Conservation (phyloP, 2,329 filamentous ascomycete genomes). For the Fusarium sterilihyphosum region DNA sequence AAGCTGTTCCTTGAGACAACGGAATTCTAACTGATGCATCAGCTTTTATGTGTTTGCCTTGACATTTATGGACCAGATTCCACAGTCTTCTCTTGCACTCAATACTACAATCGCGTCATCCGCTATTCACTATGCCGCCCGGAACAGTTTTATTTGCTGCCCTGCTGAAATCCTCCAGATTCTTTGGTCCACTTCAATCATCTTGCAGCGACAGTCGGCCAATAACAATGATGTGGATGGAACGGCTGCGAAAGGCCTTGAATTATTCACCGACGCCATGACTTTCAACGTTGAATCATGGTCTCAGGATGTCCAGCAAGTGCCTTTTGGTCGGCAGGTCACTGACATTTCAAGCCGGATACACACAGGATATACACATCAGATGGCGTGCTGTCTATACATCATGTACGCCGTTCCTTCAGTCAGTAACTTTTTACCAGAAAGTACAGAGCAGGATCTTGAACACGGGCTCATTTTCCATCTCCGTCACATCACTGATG, state of each 20-base stretch:
- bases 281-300: conserved; percentile 1
- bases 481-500: background rate
- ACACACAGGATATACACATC: conserved; percentile 9
- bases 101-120: background rate
- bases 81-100: background rate
- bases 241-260: background rate
- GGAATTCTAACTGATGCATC: background rate
- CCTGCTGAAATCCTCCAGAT: conserved; percentile 9
- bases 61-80: conserved; percentile 2
- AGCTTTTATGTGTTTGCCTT: conserved; percentile 13
- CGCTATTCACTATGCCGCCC: conserved; percentile 7
- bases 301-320: conserved; percentile 1
- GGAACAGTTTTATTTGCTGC: conserved; percentile 13
- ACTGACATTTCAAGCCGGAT: conserved; percentile 6
- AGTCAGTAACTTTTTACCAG: background rate
- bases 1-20: background rate
- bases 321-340: conserved; percentile 1
- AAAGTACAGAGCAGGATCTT: background rate
- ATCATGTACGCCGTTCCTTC: conserved; percentile 5
- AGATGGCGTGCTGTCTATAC: conserved; percentile 8
- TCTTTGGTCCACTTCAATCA: background rate
- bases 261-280: conserved; percentile 3
- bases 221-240: background rate
- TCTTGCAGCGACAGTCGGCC: background rate
- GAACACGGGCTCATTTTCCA: background rate